Percentiles rank a stretch among this genome's conserved stretches.
Conservation (phyloP, 1,139 yeast species). For the Wickerhamiella infanticola region DNA sequence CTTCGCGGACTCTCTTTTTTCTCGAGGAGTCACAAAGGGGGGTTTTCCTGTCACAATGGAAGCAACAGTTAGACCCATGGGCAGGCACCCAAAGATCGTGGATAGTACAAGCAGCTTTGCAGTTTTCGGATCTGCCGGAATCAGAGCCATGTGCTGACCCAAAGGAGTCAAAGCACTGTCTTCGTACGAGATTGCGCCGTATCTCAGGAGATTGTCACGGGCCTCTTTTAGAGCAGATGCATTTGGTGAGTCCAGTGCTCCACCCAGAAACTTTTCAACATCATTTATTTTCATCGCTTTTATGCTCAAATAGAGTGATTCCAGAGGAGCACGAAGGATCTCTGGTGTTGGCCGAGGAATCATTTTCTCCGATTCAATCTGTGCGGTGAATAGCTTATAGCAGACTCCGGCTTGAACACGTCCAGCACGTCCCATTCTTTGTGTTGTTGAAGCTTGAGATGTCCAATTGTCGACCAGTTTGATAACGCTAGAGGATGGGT, state of each 20-base stretch:
- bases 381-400: slow-evolving; percentile 59
- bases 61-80: slow-evolving; percentile 56
- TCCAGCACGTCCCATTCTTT: slow-evolving; percentile 97
- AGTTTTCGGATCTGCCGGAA: slow-evolving; percentile 76
- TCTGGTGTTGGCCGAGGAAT: slow-evolving; percentile 71
- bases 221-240: slow-evolving; percentile 46
- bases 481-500: slow-evolving; percentile 50
- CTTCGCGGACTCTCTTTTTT: slow-evolving; percentile 50
- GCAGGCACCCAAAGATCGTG: slow-evolving; percentile 73
- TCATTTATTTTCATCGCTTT: slow-evolving; percentile 75
- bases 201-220: slow-evolving; percentile 40
- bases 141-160: slow-evolving; percentile 64
- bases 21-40: slow-evolving; percentile 52
- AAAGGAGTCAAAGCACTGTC: slow-evolving; percentile 50
- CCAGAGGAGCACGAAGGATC: slow-evolving; percentile 67
- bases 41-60: slow-evolving; percentile 58
- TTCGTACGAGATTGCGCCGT: slow-evolving; percentile 46
- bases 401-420: slow-evolving; percentile 77
- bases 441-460: slow-evolving; percentile 81
- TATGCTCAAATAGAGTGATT: slow-evolving; percentile 65
- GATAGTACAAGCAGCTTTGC: slow-evolving; percentile 73
- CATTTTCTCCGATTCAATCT: slow-evolving; percentile 43
- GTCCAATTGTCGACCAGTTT: slow-evolving; percentile 71
- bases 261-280: slow-evolving; percentile 50
- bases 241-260: slow-evolving; percentile 75